Conservation (phyloP, 768 basidiomycete genomes). For the Chalciporus chontae region DNA sequence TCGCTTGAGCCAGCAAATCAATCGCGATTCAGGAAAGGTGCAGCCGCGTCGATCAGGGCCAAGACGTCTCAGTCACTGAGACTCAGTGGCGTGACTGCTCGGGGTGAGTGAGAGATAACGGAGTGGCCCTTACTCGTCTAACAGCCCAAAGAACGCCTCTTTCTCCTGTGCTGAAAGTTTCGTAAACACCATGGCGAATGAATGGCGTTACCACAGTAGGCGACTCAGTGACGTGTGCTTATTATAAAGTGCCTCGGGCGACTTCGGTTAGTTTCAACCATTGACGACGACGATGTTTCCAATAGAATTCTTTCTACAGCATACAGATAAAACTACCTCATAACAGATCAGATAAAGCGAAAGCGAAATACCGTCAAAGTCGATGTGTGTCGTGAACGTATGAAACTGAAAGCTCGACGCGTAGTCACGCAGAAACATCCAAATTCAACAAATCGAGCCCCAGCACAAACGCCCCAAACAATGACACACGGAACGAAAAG, state of each 20-base stretch:
- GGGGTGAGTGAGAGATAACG: not conserved
- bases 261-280: too few relatives aligned
- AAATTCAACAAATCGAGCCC: not conserved
- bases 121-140: slow-evolving; percentile 62
- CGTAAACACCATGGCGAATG: slow-evolving; percentile 60
- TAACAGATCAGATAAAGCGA: slow-evolving; percentile 21
- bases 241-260: too few relatives aligned
- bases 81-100: too few relatives aligned
- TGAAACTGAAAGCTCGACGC: slow-evolving; percentile 5
- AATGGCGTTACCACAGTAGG: too few relatives aligned
- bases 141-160: slow-evolving; percentile 74
- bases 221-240: too few relatives aligned
- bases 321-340: slow-evolving; percentile 30
- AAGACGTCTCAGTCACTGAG: too few relatives aligned
- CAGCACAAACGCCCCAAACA: slow-evolving; percentile 7
- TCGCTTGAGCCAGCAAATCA: too few relatives aligned
- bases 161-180: slow-evolving; percentile 67
- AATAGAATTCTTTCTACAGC: slow-evolving; percentile 25
- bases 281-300: slow-evolving; percentile 2
- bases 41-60: not conserved
- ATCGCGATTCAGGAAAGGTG: too few relatives aligned
- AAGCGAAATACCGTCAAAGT: slow-evolving; percentile 15
- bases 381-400: slow-evolving; percentile 13
- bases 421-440: not conserved
- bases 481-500: slow-evolving; percentile 5